Evolutionary conservation across 352 stramenopile species (phyloP).

Genomic region (Phytophthora melonis): DNA sequence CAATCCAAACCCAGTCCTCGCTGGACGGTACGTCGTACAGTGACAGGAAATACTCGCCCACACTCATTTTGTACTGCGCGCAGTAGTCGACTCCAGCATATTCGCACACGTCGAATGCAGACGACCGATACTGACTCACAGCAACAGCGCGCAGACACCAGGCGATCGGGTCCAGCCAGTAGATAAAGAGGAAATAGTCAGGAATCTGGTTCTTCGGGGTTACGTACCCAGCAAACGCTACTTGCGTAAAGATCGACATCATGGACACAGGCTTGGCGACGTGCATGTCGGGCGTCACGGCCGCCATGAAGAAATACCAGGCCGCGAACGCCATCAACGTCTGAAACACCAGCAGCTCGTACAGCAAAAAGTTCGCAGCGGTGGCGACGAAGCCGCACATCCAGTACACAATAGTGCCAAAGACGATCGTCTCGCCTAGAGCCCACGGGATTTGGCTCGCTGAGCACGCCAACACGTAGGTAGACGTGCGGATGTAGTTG

Average conservation of each 20-base stretch:
- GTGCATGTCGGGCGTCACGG: constrained; percentile 44
- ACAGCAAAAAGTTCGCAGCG: constrained; percentile 37
- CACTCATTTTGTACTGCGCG: constrained; percentile 29
- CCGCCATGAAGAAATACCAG: constrained; percentile 71
- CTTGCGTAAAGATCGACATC: constrained; percentile 65
- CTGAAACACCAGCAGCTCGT: constrained; percentile 52
- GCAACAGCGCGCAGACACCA: constrained; percentile 63
- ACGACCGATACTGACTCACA: constrained; percentile 63
- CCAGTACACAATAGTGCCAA: constrained; percentile 89
- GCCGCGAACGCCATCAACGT: constrained; percentile 63
- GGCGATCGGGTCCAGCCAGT: constrained; percentile 77
- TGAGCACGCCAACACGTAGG: constrained; percentile 73
- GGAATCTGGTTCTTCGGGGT: constrained; percentile 65
- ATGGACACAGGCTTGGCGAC: constrained; percentile 70
- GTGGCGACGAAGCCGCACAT: constrained; percentile 68
- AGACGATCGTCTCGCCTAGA: constrained; percentile 77
- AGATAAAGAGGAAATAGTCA: constrained; percentile 71
- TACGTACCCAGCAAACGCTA: constrained; percentile 66
- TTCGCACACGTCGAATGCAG: constrained; percentile 44
- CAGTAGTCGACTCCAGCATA: constrained; percentile 61
- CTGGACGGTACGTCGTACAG: constrained; percentile 60
- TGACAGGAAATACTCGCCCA: constrained; percentile 56
- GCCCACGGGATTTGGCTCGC: constrained; percentile 57
- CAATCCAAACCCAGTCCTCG: constrained; percentile 57
- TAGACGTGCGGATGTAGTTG: constrained; percentile 83